Base-by-base conservation (phyloP, 306 rosid genomes). In the Luffa acutangula region DNA sequence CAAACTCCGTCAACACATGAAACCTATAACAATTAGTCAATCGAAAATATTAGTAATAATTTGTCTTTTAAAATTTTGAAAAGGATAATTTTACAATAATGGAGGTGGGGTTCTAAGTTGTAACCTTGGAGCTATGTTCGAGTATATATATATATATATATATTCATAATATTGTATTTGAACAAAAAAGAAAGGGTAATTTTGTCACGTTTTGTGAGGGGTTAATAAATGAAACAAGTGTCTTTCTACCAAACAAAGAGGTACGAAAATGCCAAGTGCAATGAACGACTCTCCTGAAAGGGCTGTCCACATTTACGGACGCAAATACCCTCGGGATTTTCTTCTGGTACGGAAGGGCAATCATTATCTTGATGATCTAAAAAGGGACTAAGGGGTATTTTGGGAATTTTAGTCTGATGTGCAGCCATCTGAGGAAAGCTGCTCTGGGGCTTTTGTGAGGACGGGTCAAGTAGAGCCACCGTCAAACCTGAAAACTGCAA, bases 1-100 rank as follows among this genome's bases (percentile, higher is more conserved):
- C 99, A 42, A 95, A 95, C 86, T 95, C 99, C 4, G 91, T 74
- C n/a, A 95, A 93, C 43, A 91, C 88, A 84, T 95, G 99, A 76
- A 95, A 95, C 89, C 99, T 95, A 86, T 75, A 25, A 25, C 31
- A 25, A 25, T 25, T 25, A 25, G 31, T 25, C 31, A 25, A 25
- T 25, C 31, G 31, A 25, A 25, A 25, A 25, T 25, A 25, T 25
- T 25, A 25, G 31, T 25, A 25, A 25, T 25, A 25, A 25, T 25
- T 25, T 25, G 31, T 25, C 31, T 25, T 25, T 25, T 25, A 25
- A 25, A 25, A 25, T 25, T 25, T 25, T 25, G 31, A 25, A 25
- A 25, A 25, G 31, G 31, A 25, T 25, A 25, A 37, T 37, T 37
- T 37, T 48, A 48, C 52, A 11, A 48, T 48, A 11, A 11, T 48